A percentile compares a stretch with the other conserved stretches of the same genome.
phyloP scores from a whole-genome alignment of 169 alveolate genomes.

The Fabrea salina region DNA sequence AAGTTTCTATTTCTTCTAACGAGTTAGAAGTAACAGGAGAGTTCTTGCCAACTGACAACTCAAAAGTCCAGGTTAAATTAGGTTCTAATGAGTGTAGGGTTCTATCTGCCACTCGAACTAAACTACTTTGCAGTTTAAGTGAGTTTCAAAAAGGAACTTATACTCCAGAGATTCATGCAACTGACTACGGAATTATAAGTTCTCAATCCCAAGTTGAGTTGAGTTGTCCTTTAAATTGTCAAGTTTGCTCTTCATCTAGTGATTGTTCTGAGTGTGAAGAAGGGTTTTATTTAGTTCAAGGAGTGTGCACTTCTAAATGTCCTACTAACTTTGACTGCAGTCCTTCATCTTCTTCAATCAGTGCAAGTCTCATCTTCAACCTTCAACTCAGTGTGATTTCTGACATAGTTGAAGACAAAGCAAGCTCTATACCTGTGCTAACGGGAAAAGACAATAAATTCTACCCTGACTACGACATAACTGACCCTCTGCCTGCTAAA shows the following conservation, averaged over 20 bases:
- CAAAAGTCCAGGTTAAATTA: too few species aligned
- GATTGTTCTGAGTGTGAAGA: not conserved
- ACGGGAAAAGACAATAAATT: not conserved
- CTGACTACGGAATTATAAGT: too few species aligned
- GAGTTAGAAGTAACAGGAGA: too few species aligned
- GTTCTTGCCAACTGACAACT: too few species aligned
- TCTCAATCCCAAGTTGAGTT: too few species aligned
- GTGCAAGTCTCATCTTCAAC: not conserved
- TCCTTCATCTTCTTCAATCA: not conserved
- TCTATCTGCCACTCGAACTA: too few species aligned
- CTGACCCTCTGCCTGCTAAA: slow-evolving; percentile 7
- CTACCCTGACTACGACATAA: slow-evolving; percentile 10
- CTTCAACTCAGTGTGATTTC: not conserved
- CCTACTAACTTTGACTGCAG: not conserved
- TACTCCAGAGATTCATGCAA: too few species aligned
- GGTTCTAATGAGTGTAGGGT: too few species aligned
- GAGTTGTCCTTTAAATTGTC: too few species aligned
- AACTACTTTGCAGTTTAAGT: too few species aligned
- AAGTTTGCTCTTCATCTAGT: not conserved
- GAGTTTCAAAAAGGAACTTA: too few species aligned
- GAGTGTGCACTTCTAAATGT: not conserved
- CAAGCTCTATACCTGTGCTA: not conserved
- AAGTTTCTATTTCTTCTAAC: too few species aligned
- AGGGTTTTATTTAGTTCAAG: not conserved
- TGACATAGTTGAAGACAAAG: not conserved